phyloP scores from a whole-genome alignment of 179 eudicot genomes.

The Vitellaria paradoxa region DNA sequence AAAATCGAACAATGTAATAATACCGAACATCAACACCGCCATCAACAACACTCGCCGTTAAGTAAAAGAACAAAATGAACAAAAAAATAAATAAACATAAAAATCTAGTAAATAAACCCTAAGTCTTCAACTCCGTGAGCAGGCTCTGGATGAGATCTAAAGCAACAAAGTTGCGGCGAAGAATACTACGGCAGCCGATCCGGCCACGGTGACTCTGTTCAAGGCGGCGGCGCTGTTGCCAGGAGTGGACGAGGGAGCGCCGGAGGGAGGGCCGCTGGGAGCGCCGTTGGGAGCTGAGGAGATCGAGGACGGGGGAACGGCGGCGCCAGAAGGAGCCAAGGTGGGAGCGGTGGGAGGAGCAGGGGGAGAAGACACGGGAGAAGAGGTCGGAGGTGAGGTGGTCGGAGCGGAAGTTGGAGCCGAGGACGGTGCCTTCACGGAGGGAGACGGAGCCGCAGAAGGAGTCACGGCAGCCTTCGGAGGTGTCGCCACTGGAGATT shows the following conservation, averaged over 20 bases:
- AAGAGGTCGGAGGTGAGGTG: constrained; percentile 21
- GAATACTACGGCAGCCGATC: constrained; percentile 42
- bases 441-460: constrained; percentile 16
- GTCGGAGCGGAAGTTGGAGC: constrained; percentile 23
- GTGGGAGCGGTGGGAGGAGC: constrained; percentile 27
- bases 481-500: constrained; percentile 32
- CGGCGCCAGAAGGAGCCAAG: constrained; percentile 11
- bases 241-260: constrained; percentile 18
- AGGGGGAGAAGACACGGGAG: constrained; percentile 19
- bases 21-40: background rate
- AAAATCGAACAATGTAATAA: background rate
- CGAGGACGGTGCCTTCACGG: constrained; percentile 16
- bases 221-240: constrained; percentile 28
- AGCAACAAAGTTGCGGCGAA: constrained; percentile 41
- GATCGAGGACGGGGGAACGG: constrained; percentile 13
- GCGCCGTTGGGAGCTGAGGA: background rate
- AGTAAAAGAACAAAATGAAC: background rate
- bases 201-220: constrained; percentile 41
- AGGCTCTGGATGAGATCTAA: constrained; percentile 40
- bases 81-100: background rate
- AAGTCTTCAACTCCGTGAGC: constrained; percentile 10
- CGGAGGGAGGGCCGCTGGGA: background rate
- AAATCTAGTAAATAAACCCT: background rate
- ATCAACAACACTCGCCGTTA: constrained; percentile 7
- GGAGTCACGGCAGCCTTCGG: constrained; percentile 10